A percentile compares a stretch with the other conserved stretches of the same genome.
These are phyloP conservation scores for Raddia distichophylla DNA, from an alignment of 176 grass and related monocot species.

Conservation along the genomic window DNA sequence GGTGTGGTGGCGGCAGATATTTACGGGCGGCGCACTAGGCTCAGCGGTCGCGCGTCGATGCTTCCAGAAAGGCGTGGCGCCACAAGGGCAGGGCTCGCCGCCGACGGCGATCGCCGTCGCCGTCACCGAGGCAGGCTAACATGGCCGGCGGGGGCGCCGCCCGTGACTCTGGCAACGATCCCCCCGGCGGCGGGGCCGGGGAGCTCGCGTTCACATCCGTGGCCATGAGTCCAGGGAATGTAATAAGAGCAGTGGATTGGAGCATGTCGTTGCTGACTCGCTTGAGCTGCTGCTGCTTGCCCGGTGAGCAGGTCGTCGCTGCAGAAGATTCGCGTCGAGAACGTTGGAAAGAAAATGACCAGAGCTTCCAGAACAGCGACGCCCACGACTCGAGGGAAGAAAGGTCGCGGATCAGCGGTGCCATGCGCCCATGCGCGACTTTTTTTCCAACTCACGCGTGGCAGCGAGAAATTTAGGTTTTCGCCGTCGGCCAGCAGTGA, in stretches of 20 bases:
- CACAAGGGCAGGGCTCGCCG: neutral
- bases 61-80: neutral
- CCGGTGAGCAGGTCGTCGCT: neutral
- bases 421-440: neutral
- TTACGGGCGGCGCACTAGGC: neutral
- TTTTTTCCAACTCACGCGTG: no score
- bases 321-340: neutral
- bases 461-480: no score
- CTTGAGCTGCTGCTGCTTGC: neutral
- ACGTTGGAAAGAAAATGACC: neutral
- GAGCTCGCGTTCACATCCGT: no score
- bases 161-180: neutral
- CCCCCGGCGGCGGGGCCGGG: no score
- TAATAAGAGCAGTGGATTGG: neutral
- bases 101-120: neutral
- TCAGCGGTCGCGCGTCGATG: neutral
- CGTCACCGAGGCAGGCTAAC: slow-evolving; percentile 18
- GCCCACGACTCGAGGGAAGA: neutral
- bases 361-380: neutral
- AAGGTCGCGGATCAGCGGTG: neutral
- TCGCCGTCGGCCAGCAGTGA: no score
- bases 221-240: neutral
- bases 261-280: no score
- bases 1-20: neutral
- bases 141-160: neutral